These are phyloP conservation scores for Graphilbum fragrans DNA, from an alignment of 2,329 filamentous ascomycete species.

Conservation along the genomic window DNA sequence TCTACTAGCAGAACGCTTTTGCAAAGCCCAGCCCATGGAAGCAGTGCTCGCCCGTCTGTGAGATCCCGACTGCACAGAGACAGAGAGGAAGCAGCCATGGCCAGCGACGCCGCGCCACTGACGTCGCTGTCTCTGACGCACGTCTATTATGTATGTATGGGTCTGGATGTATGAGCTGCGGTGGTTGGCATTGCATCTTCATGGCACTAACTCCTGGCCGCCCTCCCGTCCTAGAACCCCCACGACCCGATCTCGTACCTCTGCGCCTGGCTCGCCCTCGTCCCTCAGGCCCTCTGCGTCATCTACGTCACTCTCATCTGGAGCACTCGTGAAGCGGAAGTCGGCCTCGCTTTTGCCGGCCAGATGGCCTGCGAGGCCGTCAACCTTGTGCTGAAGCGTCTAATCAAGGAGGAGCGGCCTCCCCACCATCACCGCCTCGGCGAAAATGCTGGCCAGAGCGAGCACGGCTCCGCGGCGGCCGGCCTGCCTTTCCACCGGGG, in stretches of 20 bases:
- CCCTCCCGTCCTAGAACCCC: constrained; percentile 59
- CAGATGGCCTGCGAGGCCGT: constrained; percentile 85
- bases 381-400: constrained; percentile 80
- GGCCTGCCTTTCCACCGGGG: constrained; percentile 30
- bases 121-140: constrained; percentile 90
- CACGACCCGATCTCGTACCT: constrained; percentile 71
- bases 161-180: no score
- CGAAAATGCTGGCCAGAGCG: no score
- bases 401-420: constrained; percentile 87
- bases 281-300: constrained; percentile 83
- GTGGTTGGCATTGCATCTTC: no score
- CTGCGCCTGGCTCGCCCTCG: constrained; percentile 86
- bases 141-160: constrained; percentile 77
- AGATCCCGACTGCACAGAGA: no score
- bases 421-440: constrained; percentile 38
- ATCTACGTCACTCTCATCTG: constrained; percentile 84
- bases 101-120: constrained; percentile 41
- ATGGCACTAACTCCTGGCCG: no score
- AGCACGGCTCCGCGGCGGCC: background rate
- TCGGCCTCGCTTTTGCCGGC: constrained; percentile 79
- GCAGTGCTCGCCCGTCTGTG: no score
- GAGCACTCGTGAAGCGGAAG: constrained; percentile 82
- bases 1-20: no score
- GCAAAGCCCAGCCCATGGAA: no score
- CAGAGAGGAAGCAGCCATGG: constrained; percentile 15